Evolutionary conservation across 2,329 filamentous ascomycete genomes (phyloP), one percentile per base, ranked within the genome.

Genomic region (Thelonectria rubi): DNA sequence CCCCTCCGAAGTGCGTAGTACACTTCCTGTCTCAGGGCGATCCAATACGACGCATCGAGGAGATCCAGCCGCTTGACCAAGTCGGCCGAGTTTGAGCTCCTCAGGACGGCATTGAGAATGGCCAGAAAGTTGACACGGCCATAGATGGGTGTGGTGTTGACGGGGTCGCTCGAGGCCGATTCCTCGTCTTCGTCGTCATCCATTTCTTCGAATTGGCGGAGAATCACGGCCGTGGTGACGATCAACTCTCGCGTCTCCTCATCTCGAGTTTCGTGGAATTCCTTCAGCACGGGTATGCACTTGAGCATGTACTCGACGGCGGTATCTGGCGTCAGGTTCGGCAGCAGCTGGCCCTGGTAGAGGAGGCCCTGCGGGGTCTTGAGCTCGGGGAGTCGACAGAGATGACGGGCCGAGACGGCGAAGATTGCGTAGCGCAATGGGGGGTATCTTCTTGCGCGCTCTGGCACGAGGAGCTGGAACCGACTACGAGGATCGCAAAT

Each of bases 261-360:
- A 0, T 70, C 68, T 1, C 54, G 37, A 0, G 64, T 70, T 0
- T 56, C 55, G 1, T 70, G 66, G 0, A 70, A 70, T 1, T 70
- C 68, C 14, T 70, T 70, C 0, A 70, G 49, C 0, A 70, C 64
- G 0, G 62, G 58, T 0, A 70, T 70, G 3, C 66, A 70, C 9
- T 69, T 69, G 0, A 70, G 24, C 68, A 70, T 70, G 4, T 70
- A 70, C 24, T 70, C 68, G 1, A 70, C 68, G 17, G 66, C 66
- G 0, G 62, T 58, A 0, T 63, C 58, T 0, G 64, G 15, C 0
- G 54, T 70, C 0, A 69, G 63, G 2, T 60, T 59, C 0, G 66
- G 66, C 0, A 70, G n/a, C 0, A 58, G 56, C 1, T 70, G 68
- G 0, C 66, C 60, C 0, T 65, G 68, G 9, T 70, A 70, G 0